Percentiles rank a stretch among this genome's conserved stretches.
These are phyloP conservation scores for Nothophaeocryptopus gaeumannii DNA, from an alignment of 2,329 filamentous ascomycete species.

Conservation along the genomic window DNA sequence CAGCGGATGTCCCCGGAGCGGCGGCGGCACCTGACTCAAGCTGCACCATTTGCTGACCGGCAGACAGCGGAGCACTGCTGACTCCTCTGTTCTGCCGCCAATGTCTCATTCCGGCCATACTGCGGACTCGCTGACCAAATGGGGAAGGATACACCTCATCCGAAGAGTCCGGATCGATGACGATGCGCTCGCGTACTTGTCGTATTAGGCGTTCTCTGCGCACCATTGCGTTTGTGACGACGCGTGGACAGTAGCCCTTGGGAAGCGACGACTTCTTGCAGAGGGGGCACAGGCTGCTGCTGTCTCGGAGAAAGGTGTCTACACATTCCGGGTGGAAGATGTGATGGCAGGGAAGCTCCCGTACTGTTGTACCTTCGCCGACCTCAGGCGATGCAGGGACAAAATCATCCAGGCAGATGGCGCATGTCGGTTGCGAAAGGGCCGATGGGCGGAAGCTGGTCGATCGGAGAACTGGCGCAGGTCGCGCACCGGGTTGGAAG, in stretches of 20 bases:
- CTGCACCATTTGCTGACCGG: slow-evolving; percentile 24
- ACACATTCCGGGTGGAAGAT: slow-evolving; percentile 94
- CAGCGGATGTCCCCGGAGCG: not conserved
- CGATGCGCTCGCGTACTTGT: slow-evolving; percentile 53
- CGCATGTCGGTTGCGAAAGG: slow-evolving; percentile 74
- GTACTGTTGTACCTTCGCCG: slow-evolving; percentile 58
- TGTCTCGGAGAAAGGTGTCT: slow-evolving; percentile 73
- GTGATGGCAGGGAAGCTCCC: slow-evolving; percentile 84
- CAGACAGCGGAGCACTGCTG: slow-evolving; percentile 4
- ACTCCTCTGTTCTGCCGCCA: slow-evolving; percentile 10
- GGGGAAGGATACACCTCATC: slow-evolving; percentile 11
- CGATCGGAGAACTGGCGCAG: slow-evolving; percentile 8
- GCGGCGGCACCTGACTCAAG: slow-evolving; percentile 7
- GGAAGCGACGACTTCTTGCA: slow-evolving; percentile 85
- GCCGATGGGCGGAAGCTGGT: slow-evolving; percentile 29
- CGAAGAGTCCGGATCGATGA: slow-evolving; percentile 11
- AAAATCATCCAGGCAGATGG: slow-evolving; percentile 87
- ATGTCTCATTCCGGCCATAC: slow-evolving; percentile 13
- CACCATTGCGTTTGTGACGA: slow-evolving; percentile 82
- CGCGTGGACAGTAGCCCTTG: slow-evolving; percentile 53
- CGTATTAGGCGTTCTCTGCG: slow-evolving; percentile 71
- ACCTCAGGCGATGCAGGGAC: slow-evolving; percentile 37
- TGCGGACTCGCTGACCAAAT: slow-evolving; percentile 8
- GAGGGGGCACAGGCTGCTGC: slow-evolving; percentile 83
- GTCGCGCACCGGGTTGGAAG: slow-evolving; percentile 3